Conservation (phyloP, 2,329 filamentous ascomycete species). For the Keithomyces neogunnii region DNA sequence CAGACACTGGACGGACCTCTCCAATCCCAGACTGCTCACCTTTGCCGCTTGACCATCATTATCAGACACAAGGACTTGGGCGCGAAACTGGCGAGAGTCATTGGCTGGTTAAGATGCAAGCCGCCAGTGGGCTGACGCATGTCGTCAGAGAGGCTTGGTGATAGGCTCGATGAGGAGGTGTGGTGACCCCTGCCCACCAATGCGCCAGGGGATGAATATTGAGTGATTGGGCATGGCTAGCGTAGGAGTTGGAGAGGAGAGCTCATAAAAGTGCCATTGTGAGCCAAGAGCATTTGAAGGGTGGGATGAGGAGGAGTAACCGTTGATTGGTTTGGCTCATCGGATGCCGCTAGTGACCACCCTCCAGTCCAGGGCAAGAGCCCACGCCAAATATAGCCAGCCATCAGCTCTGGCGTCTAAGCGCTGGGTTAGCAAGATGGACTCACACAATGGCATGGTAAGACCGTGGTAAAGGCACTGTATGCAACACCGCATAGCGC, state of each 20-base stretch:
- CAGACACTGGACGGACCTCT: background rate
- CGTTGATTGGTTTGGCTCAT: too few relatives aligned
- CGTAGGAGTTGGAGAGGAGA: too few relatives aligned
- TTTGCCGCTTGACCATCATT: background rate
- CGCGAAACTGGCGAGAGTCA: slow-evolving; percentile 10
- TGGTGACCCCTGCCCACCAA: background rate
- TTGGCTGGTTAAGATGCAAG: slow-evolving; percentile 12
- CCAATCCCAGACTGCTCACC: background rate
- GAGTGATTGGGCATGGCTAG: background rate
- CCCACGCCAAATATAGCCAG: background rate
- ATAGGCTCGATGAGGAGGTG: slow-evolving; percentile 5
- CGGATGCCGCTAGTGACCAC: background rate
- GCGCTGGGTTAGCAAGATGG: background rate
- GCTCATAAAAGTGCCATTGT: too few relatives aligned
- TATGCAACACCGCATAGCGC: too few relatives aligned
- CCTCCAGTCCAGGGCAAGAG: background rate
- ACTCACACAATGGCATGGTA: too few relatives aligned
- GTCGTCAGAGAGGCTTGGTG: slow-evolving; percentile 4
- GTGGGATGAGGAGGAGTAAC: too few relatives aligned
- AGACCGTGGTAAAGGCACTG: too few relatives aligned
- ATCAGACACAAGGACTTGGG: background rate
- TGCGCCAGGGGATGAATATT: background rate
- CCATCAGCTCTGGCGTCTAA: background rate
- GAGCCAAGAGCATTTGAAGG: too few relatives aligned
- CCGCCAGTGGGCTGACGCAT: slow-evolving; percentile 10